Base-by-base conservation (phyloP, 768 basidiomycete genomes). In the Infundibulicybe gibba region DNA sequence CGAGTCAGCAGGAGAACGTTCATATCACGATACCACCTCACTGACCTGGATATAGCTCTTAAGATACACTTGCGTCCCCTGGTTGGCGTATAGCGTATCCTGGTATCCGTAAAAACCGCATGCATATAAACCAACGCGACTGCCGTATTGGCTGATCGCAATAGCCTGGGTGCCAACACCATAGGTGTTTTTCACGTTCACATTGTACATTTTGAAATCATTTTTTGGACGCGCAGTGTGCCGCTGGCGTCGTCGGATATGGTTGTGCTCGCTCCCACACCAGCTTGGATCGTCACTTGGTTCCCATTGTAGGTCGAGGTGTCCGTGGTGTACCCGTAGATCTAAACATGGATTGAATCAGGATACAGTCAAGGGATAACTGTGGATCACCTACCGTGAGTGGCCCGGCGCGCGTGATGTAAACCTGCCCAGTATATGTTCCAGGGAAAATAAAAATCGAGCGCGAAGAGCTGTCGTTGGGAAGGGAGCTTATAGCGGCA, bases 71-170 rank as follows among this genome's bases (percentile, higher is more conserved):
- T 79, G 77, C 2, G 71, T 71, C 10, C 77, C 77, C 38, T 63
- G 49, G 44, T 76, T 72, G 8, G 74, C 69, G 32, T 65, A 66
- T 14, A 77, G 52, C 0, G 75, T 78, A 41, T 78, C 77, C 54
- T 79, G 73, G 47, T 70, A 71, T 12, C 75, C 75, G 47, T 63
- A 69, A 51, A 76, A 71, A 13, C 67, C 67, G 49, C 74, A 77
- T 1, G 65, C 75, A 45, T 77, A 75, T 12, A 75, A 53, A 1
- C 75, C 74, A 2, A 69, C 69, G 11, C 66, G 64, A 37, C 59
- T 71, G 9, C 76, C 76, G 40, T 76, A 76, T 43, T 76, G 72
- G 55, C 74, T 75, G 48, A 78, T 55, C 1, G 76, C 76, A 35
- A 77, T 72, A 0, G 77, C 77, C 52, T 77, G 76, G 2, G 64